Percentiles rank a stretch among this genome's conserved stretches.
Conservation (phyloP, 805 yeast genomes). For the Hanseniaspora meyeri region DNA sequence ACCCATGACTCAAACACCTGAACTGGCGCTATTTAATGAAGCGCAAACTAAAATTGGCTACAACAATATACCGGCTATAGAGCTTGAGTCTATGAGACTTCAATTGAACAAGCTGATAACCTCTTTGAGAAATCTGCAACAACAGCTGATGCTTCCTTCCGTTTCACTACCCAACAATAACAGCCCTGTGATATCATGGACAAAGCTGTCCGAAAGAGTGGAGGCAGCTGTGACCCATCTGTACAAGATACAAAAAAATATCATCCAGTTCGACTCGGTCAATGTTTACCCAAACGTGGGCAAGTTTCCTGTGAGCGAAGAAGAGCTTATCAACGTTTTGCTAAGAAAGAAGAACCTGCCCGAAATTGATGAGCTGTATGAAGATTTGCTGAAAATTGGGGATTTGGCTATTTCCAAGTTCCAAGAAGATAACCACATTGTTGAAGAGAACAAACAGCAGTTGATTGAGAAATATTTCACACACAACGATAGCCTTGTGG, state of each 20-base stretch:
- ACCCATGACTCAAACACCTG: not conserved
- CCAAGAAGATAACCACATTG: not conserved
- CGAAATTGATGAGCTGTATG: slow-evolving; percentile 48
- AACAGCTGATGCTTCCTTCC: slow-evolving; percentile 23
- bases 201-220: slow-evolving; percentile 73
- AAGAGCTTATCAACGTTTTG: slow-evolving; percentile 69
- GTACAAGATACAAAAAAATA: slow-evolving; percentile 49
- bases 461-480: slow-evolving; percentile 8
- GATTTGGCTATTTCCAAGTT: not conserved
- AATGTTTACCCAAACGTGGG: slow-evolving; percentile 64
- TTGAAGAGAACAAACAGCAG: slow-evolving; percentile 15
- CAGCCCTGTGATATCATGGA: slow-evolving; percentile 28
- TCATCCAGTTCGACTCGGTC: slow-evolving; percentile 20
- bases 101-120: slow-evolving; percentile 50
- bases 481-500: not conserved
- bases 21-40: not conserved
- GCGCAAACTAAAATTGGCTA: not conserved
- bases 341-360: slow-evolving; percentile 80
- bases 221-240: slow-evolving; percentile 51
- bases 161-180: not conserved
- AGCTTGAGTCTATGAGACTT: slow-evolving; percentile 50
- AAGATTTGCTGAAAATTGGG: not conserved
- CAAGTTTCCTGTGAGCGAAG: slow-evolving; percentile 78
- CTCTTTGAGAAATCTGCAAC: slow-evolving; percentile 45
- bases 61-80: slow-evolving; percentile 36